phyloP scores from a whole-genome alignment of 176 grass and related monocot species.

The Musa beccarii region DNA sequence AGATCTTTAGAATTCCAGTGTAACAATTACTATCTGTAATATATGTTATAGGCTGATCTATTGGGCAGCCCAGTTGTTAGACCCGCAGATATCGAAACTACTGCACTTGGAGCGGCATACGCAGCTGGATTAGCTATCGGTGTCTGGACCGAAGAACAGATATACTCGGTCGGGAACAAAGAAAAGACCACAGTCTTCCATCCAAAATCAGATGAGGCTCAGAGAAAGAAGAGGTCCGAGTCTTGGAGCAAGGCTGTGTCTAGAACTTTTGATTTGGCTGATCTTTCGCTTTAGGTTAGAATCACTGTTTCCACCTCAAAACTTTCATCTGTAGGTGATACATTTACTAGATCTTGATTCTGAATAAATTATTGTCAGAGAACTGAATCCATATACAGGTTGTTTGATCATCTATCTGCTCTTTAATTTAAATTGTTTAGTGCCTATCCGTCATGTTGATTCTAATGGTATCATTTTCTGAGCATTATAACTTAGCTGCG shows the following conservation, averaged over 20 bases:
- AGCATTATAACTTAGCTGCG: no score
- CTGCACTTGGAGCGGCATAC: conserved; percentile 78
- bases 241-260: conserved; percentile 62
- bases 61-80: conserved; percentile 61
- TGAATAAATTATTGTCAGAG: not conserved
- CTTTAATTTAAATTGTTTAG: no score
- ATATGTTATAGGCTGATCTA: conserved; percentile 50
- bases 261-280: conserved; percentile 70
- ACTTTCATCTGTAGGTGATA: not conserved
- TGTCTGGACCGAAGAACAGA: conserved; percentile 48
- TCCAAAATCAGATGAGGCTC: conserved; percentile 27
- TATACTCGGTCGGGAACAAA: conserved; percentile 38
- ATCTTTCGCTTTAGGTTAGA: conserved; percentile 25
- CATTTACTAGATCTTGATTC: not conserved
- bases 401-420: no score
- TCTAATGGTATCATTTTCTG: no score
- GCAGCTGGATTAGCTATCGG: conserved; percentile 62
- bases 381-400: no score
- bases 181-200: conserved; percentile 47
- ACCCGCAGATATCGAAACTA: conserved; percentile 75
- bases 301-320: not conserved
- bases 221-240: conserved; percentile 48
- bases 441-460: no score
- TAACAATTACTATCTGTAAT: not conserved
- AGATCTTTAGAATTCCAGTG: not conserved